phyloP scores from a whole-genome alignment of 1,284 basidiomycete species.

The Irpex lacteus region DNA sequence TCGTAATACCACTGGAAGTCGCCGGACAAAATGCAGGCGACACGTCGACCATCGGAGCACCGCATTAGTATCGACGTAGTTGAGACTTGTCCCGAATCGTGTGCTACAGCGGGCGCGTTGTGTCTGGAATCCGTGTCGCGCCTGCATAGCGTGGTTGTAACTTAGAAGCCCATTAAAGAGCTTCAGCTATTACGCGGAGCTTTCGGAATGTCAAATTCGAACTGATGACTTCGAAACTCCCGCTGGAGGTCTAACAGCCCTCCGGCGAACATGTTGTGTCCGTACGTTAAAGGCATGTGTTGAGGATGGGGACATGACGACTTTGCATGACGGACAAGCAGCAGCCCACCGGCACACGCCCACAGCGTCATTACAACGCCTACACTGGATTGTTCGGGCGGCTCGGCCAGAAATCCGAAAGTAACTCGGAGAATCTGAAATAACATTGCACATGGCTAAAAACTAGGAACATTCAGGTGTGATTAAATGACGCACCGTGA shows the following conservation, averaged over 20 bases:
- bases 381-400: neutral
- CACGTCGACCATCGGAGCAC: neutral
- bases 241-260: neutral
- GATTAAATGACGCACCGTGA: neutral
- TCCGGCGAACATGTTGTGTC: neutral
- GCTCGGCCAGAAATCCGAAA: neutral
- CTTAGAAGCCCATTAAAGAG: neutral
- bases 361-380: neutral
- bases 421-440: neutral
- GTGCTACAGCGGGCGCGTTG: no score
- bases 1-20: neutral
- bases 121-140: neutral
- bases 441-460: neutral
- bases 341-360: neutral
- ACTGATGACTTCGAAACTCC: neutral
- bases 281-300: neutral
- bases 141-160: neutral
- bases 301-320: neutral
- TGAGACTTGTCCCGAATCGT: no score
- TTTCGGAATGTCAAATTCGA: neutral
- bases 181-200: neutral
- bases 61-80: no score
- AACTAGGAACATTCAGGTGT: neutral
- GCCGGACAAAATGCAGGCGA: neutral
- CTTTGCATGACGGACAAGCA: neutral